A percentile compares a stretch with the other conserved stretches of the same genome.
These are phyloP conservation scores for Vigna trinervia DNA, from an alignment of 306 rosid species.

Conservation along the genomic window DNA sequence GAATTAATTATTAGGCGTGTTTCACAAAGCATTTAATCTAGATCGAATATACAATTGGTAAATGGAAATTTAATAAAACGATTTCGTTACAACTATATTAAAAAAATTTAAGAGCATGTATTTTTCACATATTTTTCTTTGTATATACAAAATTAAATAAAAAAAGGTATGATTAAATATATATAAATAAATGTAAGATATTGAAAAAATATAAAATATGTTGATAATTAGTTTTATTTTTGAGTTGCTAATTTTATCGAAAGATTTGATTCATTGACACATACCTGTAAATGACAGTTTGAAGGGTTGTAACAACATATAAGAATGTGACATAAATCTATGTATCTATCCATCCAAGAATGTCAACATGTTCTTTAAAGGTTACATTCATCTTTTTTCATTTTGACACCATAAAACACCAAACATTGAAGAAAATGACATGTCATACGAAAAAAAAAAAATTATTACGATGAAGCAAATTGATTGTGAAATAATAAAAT, in stretches of 20 bases:
- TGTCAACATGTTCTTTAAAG: background rate
- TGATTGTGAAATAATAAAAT: background rate
- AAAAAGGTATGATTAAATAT: too few relatives aligned
- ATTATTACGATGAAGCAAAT: too few relatives aligned
- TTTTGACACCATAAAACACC: background rate
- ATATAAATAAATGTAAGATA: too few relatives aligned
- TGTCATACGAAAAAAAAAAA: background rate
- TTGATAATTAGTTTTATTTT: background rate
- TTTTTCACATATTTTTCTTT: too few relatives aligned
- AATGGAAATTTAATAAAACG: too few relatives aligned
- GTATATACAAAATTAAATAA: too few relatives aligned
- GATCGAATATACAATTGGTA: too few relatives aligned
- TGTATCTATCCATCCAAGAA: background rate
- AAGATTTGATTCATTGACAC: background rate
- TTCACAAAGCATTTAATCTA: too few relatives aligned
- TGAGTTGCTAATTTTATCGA: background rate
- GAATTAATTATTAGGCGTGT: too few relatives aligned
- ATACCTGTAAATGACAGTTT: background rate
- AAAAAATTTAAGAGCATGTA: too few relatives aligned
- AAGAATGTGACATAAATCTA: background rate
- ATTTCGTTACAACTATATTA: too few relatives aligned
- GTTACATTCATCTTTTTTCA: background rate
- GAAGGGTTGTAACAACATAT: background rate
- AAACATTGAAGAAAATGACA: conserved; percentile 15
- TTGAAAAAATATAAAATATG: background rate